phyloP scores from a whole-genome alignment of 1,284 basidiomycete species.

The Peniophora sp. region DNA sequence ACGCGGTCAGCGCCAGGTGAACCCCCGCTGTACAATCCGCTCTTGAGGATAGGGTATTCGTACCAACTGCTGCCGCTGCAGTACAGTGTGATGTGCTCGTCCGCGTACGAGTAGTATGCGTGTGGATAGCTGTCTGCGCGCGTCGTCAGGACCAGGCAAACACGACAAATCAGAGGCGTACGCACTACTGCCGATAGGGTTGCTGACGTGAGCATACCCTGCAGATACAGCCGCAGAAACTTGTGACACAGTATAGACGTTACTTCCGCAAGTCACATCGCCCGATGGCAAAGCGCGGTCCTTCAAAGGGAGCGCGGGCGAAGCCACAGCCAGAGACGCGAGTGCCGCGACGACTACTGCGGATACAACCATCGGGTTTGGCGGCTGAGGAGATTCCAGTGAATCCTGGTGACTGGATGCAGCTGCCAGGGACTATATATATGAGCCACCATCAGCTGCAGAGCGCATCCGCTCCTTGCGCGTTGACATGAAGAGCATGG shows the following conservation, averaged over 20 bases:
- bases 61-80: too few species aligned
- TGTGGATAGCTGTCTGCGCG: conserved; percentile 12
- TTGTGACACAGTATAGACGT: conserved; percentile 15
- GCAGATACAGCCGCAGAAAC: conserved; percentile 17
- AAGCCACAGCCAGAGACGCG: too few species aligned
- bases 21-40: conserved; percentile 12
- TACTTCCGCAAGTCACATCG: conserved; percentile 18
- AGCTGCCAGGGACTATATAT: too few species aligned
- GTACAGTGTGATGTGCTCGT: too few species aligned
- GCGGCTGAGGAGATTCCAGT: too few species aligned
- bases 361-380: too few species aligned
- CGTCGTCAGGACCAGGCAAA: not conserved
- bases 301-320: conserved; percentile 4
- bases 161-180: not conserved
- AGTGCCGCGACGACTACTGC: too few species aligned
- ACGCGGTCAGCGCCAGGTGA: conserved; percentile 21
- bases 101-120: not conserved
- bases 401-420: too few species aligned
- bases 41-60: too few species aligned
- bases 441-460: too few species aligned
- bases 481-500: too few species aligned
- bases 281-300: conserved; percentile 16
- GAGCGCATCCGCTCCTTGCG: too few species aligned
- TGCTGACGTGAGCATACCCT: conserved; percentile 14
- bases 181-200: conserved; percentile 14